Conservation (phyloP, 331 rosid genomes). For the Spiraea crenata region DNA sequence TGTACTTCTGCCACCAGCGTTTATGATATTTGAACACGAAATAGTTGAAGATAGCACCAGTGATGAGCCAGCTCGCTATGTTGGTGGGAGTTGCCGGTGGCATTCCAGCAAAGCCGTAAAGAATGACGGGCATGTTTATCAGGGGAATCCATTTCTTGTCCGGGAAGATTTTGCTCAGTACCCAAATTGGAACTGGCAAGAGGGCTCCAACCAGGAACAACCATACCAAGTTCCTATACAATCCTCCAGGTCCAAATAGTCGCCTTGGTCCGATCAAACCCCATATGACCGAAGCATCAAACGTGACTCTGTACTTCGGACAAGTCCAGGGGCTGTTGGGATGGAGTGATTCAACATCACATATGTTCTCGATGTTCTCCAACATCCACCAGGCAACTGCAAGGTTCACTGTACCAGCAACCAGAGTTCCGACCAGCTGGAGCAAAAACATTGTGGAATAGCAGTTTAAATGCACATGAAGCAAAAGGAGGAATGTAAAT, state of each 20-base stretch:
- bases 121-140: constrained; percentile 88
- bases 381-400: constrained; percentile 99
- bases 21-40: constrained; percentile 77
- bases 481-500: neutral
- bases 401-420: constrained; percentile 78
- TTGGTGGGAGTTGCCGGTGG: constrained; percentile 98
- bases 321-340: constrained; percentile 96
- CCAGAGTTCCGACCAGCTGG: constrained; percentile 86
- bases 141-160: constrained; percentile 86
- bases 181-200: constrained; percentile 85
- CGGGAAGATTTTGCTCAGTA: constrained; percentile 74
- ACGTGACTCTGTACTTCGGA: constrained; percentile 88
- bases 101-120: constrained; percentile 94
- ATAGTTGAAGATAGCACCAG: constrained; percentile 86
- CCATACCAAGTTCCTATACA: constrained; percentile 89
- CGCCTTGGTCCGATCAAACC: constrained; percentile 86
- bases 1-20: constrained; percentile 97
- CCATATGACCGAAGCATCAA: constrained; percentile 97
- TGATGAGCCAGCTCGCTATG: constrained; percentile 91
- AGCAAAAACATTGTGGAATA: neutral
- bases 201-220: constrained; percentile 80
- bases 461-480: neutral
- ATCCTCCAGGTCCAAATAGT: constrained; percentile 82
- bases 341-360: constrained; percentile 59
- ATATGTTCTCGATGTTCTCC: constrained; percentile 67